A percentile compares a stretch with the other conserved stretches of the same genome.
These are phyloP conservation scores for Adansonia rubrostipa DNA, from an alignment of 441 rosid genomes.

Conservation along the genomic window DNA sequence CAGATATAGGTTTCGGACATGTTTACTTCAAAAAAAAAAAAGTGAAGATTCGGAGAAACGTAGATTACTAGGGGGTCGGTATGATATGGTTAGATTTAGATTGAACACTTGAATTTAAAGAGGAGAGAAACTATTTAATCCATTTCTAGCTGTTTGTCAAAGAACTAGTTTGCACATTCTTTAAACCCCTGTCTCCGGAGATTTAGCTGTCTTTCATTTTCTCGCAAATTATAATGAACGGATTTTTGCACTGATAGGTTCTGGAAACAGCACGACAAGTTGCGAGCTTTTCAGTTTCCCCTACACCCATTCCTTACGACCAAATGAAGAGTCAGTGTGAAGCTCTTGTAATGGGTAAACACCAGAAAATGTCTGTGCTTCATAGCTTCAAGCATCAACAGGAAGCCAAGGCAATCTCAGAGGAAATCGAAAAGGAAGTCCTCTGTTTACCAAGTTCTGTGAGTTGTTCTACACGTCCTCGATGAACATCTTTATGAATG, in stretches of 20 bases:
- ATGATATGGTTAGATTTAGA: not conserved
- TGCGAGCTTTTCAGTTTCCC: constrained; percentile 69
- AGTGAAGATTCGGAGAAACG: too few relatives aligned
- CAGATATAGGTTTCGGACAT: too few relatives aligned
- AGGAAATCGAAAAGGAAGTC: constrained; percentile 44
- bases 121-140: not conserved
- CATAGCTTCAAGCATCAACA: constrained; percentile 73
- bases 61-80: not conserved
- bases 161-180: not conserved
- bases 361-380: constrained; percentile 91
- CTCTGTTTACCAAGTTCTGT: constrained; percentile 48
- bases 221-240: constrained; percentile 12
- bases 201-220: constrained; percentile 4
- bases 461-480: constrained; percentile 30
- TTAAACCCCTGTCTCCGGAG: not conserved
- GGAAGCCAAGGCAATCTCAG: constrained; percentile 52
- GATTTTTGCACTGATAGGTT: constrained; percentile 51
- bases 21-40: too few relatives aligned
- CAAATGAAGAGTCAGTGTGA: constrained; percentile 95
- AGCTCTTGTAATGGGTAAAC: constrained; percentile 85
- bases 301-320: constrained; percentile 77
- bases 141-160: not conserved
- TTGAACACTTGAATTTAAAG: not conserved
- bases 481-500: not conserved
- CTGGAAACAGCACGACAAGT: constrained; percentile 87